Conservation (phyloP, 176 grass and related monocot genomes). For the Hsuehochloa calcarea region DNA sequence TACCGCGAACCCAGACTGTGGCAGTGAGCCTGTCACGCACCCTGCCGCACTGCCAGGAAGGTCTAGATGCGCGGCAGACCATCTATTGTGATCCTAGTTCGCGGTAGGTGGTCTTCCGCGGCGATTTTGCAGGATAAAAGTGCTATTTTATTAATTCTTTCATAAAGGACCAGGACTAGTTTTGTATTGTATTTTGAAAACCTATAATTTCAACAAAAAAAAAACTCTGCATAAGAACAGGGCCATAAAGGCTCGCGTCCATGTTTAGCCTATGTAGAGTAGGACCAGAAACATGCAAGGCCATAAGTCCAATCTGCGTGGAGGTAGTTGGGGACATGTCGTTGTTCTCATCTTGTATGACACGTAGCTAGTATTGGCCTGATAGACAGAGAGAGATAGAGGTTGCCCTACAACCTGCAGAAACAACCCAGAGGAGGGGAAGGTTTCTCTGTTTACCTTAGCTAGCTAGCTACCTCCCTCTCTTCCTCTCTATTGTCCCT, state of each 20-base stretch:
- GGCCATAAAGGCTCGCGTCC: not conserved
- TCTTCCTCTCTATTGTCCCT: not conserved
- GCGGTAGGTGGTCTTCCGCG: too few species aligned
- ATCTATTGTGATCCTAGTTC: too few species aligned
- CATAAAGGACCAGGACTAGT: too few species aligned
- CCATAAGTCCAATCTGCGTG: not conserved
- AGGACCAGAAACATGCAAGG: not conserved
- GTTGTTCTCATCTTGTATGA: not conserved
- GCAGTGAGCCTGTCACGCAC: too few species aligned
- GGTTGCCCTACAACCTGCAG: not conserved
- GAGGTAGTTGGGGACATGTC: constrained; percentile 4
- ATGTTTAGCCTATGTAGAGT: not conserved
- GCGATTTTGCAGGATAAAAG: too few species aligned
- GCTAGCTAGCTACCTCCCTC: not conserved
- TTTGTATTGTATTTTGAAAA: too few species aligned
- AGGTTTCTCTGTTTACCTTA: not conserved
- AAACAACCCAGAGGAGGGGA: constrained; percentile 7
- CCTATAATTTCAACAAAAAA: too few species aligned
- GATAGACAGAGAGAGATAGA: not conserved
- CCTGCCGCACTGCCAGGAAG: too few species aligned
- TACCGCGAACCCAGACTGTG: too few species aligned
- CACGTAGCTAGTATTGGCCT: not conserved
- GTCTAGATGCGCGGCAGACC: too few species aligned
- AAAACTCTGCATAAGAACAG: not conserved
- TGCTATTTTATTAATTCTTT: too few species aligned